Evolutionary conservation across 169 alveolate species (phyloP).

Genomic region (Plasmodium blacklocki): DNA sequence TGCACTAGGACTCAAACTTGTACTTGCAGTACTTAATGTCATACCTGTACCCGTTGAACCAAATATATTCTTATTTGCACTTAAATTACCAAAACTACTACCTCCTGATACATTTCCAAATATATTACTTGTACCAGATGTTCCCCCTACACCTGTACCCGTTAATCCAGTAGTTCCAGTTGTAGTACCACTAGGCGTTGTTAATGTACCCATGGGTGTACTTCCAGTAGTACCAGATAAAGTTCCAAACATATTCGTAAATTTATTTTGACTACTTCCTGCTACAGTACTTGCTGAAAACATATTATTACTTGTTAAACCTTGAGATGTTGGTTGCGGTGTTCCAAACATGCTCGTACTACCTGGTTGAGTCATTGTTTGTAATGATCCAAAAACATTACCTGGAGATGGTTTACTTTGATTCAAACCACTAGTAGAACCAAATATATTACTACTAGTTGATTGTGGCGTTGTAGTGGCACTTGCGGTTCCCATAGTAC

Average conservation of each 20-base stretch:
- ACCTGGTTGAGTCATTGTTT: constrained; percentile 49
- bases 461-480: constrained; percentile 21
- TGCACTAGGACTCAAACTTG: neutral
- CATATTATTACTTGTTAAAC: constrained; percentile 27
- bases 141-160: neutral
- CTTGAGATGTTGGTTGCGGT: constrained; percentile 16
- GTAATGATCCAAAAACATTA: constrained; percentile 47
- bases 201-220: neutral
- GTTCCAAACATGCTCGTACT: constrained; percentile 42
- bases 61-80: constrained; percentile 56
- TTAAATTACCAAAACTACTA: constrained; percentile 19
- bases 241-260: constrained; percentile 46
- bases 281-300: constrained; percentile 31
- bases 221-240: constrained; percentile 7
- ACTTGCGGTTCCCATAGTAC: constrained; percentile 10
- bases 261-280: constrained; percentile 50
- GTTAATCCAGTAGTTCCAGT: constrained; percentile 17
- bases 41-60: constrained; percentile 47
- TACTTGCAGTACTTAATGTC: constrained; percentile 7
- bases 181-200: neutral
- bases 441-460: constrained; percentile 38
- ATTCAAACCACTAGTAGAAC: constrained; percentile 15
- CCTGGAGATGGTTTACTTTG: constrained; percentile 33
- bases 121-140: constrained; percentile 22
- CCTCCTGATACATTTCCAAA: constrained; percentile 28